Conservation (phyloP, 2,329 filamentous ascomycete genomes). For the Penicillium crustosum region DNA sequence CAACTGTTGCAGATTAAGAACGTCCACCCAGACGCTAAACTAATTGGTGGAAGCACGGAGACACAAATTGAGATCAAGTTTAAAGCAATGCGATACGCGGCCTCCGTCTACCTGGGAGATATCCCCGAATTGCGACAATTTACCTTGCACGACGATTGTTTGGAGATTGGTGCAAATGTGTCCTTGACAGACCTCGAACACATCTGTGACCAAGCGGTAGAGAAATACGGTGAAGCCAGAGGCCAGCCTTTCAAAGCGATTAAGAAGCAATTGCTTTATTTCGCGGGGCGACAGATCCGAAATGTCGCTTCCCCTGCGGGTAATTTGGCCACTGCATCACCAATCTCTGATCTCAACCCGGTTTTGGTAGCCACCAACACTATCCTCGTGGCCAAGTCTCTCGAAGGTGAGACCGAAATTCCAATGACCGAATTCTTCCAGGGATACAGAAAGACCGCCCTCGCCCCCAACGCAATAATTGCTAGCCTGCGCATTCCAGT, state of each 20-base stretch:
- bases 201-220: constrained; percentile 75
- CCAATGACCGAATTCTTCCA: constrained; percentile 92
- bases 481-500: constrained; percentile 82
- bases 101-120: constrained; percentile 90
- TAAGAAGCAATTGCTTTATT: constrained; percentile 89
- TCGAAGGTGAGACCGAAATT: constrained; percentile 73
- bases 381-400: constrained; percentile 75
- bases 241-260: constrained; percentile 88
- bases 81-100: constrained; percentile 86
- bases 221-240: constrained; percentile 69
- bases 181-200: constrained; percentile 86
- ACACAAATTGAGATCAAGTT: constrained; percentile 99
- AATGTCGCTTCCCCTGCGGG: constrained; percentile 97
- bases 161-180: constrained; percentile 94
- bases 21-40: constrained; percentile 79
- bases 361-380: constrained; percentile 87
- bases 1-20: constrained; percentile 92
- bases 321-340: constrained; percentile 89
- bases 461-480: constrained; percentile 79
- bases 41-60: constrained; percentile 94
- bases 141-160: constrained; percentile 70
- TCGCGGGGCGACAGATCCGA: constrained; percentile 90
- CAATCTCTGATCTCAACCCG: constrained; percentile 94
- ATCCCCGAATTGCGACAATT: constrained; percentile 86
- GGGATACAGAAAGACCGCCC: constrained; percentile 80